These are phyloP conservation scores for Osmanthus fragrans DNA, from an alignment of 257 asterid species.

Conservation along the genomic window DNA sequence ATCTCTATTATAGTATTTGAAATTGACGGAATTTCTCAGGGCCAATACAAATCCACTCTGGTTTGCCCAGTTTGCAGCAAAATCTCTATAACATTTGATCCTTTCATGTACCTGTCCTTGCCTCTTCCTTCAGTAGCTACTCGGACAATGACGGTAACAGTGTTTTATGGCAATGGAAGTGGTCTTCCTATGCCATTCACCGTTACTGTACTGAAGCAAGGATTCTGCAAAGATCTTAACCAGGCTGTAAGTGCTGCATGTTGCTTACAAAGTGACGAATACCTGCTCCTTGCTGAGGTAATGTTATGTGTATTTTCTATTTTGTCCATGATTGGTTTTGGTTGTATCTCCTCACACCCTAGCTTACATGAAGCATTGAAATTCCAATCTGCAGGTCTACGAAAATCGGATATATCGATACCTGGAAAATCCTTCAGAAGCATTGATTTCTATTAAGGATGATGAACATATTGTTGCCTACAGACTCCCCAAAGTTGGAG, in stretches of 20 bases:
- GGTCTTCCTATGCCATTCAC: conserved; percentile 94
- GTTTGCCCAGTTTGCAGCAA: conserved; percentile 86
- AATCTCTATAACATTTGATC: conserved; percentile 92
- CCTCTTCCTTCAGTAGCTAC: conserved; percentile 96
- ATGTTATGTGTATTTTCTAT: conserved; percentile 15
- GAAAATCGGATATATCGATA: conserved; percentile 76
- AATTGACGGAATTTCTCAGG: conserved; percentile 49
- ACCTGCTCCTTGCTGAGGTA: conserved; percentile 92
- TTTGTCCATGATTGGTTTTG: conserved; percentile 15
- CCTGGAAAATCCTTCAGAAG: conserved; percentile 77
- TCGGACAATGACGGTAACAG: conserved; percentile 73
- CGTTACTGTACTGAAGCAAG: conserved; percentile 73
- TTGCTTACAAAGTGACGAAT: conserved; percentile 73
- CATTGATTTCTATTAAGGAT: conserved; percentile 67
- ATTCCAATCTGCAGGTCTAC: conserved; percentile 60
- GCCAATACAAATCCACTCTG: conserved; percentile 93
- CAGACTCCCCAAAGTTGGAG: conserved; percentile 67
- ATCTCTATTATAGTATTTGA: conserved; percentile 18
- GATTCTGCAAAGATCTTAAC: conserved; percentile 75
- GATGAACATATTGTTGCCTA: conserved; percentile 92
- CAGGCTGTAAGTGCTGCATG: conserved; percentile 68
- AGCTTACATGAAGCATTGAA: conserved; percentile 25
- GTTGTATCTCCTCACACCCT: conserved; percentile 2
- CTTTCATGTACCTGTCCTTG: conserved; percentile 93
- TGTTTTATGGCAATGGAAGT: conserved; percentile 83